phyloP scores from a whole-genome alignment of 306 rosid genomes.

The Styphnolobium japonicum region DNA sequence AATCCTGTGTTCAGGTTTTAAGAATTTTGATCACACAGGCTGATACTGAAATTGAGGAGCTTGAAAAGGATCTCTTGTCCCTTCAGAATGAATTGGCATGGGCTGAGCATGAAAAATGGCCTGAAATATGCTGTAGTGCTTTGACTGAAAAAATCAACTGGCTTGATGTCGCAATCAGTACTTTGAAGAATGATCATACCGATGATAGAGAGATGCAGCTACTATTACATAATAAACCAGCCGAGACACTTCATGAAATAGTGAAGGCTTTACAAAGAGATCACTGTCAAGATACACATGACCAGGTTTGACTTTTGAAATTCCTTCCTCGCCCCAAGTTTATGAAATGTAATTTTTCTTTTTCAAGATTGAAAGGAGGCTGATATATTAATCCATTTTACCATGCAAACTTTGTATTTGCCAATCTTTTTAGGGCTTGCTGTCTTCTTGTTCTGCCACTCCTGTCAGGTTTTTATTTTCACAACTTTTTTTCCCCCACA shows the following conservation, averaged over 20 bases:
- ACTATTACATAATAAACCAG: slow-evolving; percentile 39
- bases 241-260: slow-evolving; percentile 53
- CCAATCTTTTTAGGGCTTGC: background rate
- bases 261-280: slow-evolving; percentile 41
- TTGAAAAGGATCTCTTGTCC: slow-evolving; percentile 49
- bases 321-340: background rate
- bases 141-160: slow-evolving; percentile 50
- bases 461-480: background rate
- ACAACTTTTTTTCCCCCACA: background rate
- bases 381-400: slow-evolving; percentile 4
- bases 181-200: slow-evolving; percentile 37
- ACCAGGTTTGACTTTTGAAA: slow-evolving; percentile 51
- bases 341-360: background rate
- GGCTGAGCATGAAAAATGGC: slow-evolving; percentile 46
- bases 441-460: background rate
- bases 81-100: slow-evolving; percentile 56
- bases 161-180: slow-evolving; percentile 41
- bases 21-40: slow-evolving; percentile 50
- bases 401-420: background rate
- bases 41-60: slow-evolving; percentile 60
- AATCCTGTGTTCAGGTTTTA: slow-evolving; percentile 57
- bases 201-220: slow-evolving; percentile 36
- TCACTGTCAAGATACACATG: slow-evolving; percentile 30
- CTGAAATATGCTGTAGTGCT: slow-evolving; percentile 44
- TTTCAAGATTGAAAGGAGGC: background rate